These are phyloP conservation scores for Fomes fomentarius DNA, from an alignment of 1,284 basidiomycete genomes.

Conservation along the genomic window DNA sequence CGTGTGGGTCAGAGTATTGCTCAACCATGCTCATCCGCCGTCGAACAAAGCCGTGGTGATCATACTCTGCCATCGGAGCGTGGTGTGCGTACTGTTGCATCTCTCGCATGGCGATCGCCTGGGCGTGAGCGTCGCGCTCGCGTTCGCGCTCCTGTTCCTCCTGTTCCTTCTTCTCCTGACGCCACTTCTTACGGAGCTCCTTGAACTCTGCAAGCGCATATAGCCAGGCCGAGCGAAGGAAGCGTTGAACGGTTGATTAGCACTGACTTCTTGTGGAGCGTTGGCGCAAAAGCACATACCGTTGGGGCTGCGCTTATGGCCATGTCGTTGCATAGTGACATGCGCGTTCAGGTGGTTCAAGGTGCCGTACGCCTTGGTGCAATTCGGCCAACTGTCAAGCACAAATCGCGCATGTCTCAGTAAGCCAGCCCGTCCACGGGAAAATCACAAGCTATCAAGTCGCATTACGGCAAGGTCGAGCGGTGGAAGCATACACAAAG, in stretches of 20 bases:
- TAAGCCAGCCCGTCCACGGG: slow-evolving; percentile 1
- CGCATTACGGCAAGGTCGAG: slow-evolving; percentile 5
- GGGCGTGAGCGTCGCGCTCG: slow-evolving; percentile 23
- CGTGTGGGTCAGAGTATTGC: slow-evolving; percentile 26
- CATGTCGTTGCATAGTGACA: slow-evolving; percentile 92
- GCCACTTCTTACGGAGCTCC: slow-evolving; percentile 95
- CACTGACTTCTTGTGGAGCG: neutral
- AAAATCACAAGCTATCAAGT: neutral
- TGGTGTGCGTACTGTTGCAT: slow-evolving; percentile 19
- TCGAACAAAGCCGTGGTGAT: slow-evolving; percentile 23
- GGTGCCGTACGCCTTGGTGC: slow-evolving; percentile 86
- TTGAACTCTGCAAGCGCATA: slow-evolving; percentile 80
- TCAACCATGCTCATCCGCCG: slow-evolving; percentile 22
- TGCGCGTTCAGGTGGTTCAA: slow-evolving; percentile 93
- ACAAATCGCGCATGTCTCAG: slow-evolving; percentile 12
- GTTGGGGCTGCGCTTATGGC: slow-evolving; percentile 78
- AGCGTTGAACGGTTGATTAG: neutral
- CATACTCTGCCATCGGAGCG: slow-evolving; percentile 18
- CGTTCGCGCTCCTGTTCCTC: slow-evolving; percentile 34
- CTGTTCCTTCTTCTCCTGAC: slow-evolving; percentile 86
- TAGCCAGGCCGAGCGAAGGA: slow-evolving; percentile 2
- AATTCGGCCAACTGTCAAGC: slow-evolving; percentile 66
- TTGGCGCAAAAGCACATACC: slow-evolving; percentile 52
- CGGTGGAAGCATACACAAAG: slow-evolving; percentile 29
- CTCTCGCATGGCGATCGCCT: slow-evolving; percentile 19